Conservation (phyloP, 345 rosid species). For the Rubroshorea leprosula region DNA sequence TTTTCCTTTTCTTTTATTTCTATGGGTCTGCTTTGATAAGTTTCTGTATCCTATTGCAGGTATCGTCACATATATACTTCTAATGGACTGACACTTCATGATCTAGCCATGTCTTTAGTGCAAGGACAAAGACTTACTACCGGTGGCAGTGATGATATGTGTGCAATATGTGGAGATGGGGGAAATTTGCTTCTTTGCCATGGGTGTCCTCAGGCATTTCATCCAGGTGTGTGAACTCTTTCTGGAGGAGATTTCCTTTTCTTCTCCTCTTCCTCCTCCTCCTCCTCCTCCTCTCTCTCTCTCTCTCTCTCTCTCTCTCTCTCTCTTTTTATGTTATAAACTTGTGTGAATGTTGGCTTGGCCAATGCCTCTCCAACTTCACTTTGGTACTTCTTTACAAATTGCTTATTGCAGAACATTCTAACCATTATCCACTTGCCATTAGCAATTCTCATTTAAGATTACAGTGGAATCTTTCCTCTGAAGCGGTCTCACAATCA, state of each 20-base stretch:
- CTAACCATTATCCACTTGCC: not conserved
- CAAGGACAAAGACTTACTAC: constrained; percentile 68
- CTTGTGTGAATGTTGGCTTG: not conserved
- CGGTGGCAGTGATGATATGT: constrained; percentile 81
- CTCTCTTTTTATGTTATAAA: too few species aligned
- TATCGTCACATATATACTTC: constrained; percentile 87
- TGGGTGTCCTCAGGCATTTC: constrained; percentile 89
- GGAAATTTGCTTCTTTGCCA: constrained; percentile 70
- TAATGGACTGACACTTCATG: constrained; percentile 83
- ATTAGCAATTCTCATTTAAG: not conserved
- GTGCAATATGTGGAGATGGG: constrained; percentile 81
- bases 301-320: too few species aligned
- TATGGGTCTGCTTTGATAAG: constrained; percentile 13
- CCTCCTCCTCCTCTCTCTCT: too few species aligned
- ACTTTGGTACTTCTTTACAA: not conserved
- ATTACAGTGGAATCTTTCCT: not conserved
- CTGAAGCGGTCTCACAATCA: not conserved
- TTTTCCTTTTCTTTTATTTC: too few species aligned
- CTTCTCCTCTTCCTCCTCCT: too few species aligned
- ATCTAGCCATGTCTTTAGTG: constrained; percentile 77
- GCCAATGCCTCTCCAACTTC: not conserved
- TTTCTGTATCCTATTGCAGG: constrained; percentile 37
- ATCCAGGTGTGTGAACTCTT: constrained; percentile 46
- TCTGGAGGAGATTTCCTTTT: not conserved
- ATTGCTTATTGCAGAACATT: not conserved